Conservation (phyloP, 345 rosid genomes). For the Cochlearia excelsa region DNA sequence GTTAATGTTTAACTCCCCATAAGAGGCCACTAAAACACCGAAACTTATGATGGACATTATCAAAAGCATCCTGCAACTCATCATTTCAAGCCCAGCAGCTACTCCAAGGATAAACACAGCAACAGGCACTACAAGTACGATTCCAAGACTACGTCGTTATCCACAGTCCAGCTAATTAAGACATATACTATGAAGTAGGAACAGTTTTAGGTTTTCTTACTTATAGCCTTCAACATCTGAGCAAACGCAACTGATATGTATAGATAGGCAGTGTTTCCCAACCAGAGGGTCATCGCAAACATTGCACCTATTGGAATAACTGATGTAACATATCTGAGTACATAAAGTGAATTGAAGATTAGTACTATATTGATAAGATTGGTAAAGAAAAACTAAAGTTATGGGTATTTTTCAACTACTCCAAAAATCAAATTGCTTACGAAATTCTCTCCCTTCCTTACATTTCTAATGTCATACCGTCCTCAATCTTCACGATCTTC, state of each 20-base stretch:
- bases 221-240: conserved; percentile 95
- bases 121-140: conserved; percentile 85
- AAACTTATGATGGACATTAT: conserved; percentile 94
- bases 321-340: conserved; percentile 68
- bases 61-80: conserved; percentile 91
- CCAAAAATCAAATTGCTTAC: conserved; percentile 29
- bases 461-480: conserved; percentile 94
- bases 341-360: conserved; percentile 24
- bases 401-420: conserved; percentile 24
- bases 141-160: conserved; percentile 17
- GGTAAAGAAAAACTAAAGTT: not conserved
- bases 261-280: conserved; percentile 95
- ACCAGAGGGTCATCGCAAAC: conserved; percentile 99
- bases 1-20: conserved; percentile 85
- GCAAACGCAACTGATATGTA: conserved; percentile 96
- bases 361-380: conserved; percentile 17
- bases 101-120: conserved; percentile 94
- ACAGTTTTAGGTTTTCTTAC: conserved; percentile 49
- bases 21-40: conserved; percentile 95
- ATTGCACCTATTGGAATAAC: conserved; percentile 93
- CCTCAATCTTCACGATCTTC: conserved; percentile 83
- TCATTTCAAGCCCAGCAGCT: conserved; percentile 89
- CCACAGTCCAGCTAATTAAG: not conserved
- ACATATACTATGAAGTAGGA: conserved; percentile 4
- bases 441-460: conserved; percentile 43